Percentiles rank a stretch among this genome's conserved stretches.
Evolutionary conservation across 2,329 filamentous ascomycete species (phyloP).

Genomic region (Botrytis deweyae): DNA sequence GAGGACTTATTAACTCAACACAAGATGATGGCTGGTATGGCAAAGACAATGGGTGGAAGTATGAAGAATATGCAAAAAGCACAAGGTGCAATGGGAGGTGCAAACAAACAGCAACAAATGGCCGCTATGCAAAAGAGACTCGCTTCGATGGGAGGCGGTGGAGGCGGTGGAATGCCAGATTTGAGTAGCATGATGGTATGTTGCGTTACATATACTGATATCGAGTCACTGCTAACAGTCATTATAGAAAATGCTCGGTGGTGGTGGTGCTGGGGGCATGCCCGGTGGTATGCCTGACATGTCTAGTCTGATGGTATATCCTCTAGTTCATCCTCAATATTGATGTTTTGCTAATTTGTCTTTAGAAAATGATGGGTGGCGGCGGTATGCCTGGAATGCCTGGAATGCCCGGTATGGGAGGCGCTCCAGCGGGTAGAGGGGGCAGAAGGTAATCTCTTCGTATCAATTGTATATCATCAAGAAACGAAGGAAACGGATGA

Average conservation of each 20-base stretch:
- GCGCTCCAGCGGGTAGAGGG: slow-evolving; percentile 31
- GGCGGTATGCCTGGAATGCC: slow-evolving; percentile 44
- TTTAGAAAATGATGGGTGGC: slow-evolving; percentile 50
- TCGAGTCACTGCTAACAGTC: neutral
- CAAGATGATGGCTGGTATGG: slow-evolving; percentile 98
- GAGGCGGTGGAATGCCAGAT: slow-evolving; percentile 68
- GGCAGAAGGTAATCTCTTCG: slow-evolving; percentile 30
- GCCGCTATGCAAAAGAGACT: slow-evolving; percentile 96
- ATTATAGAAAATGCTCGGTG: slow-evolving; percentile 72
- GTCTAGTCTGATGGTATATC: slow-evolving; percentile 34
- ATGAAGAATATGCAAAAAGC: slow-evolving; percentile 98
- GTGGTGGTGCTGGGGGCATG: slow-evolving; percentile 55
- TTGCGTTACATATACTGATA: neutral
- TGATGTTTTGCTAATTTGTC: neutral
- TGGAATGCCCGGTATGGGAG: slow-evolving; percentile 43
- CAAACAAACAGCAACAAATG: slow-evolving; percentile 89
- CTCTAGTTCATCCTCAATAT: neutral
- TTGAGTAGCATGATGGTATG: slow-evolving; percentile 73
- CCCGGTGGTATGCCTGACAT: slow-evolving; percentile 64
- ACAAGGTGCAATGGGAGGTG: slow-evolving; percentile 85
- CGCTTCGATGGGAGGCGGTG: slow-evolving; percentile 84
- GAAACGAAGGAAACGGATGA: slow-evolving; percentile 6
- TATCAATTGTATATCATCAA: slow-evolving; percentile 4
- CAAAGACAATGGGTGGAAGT: slow-evolving; percentile 96
- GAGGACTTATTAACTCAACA: slow-evolving; percentile 98